Percentiles rank a stretch among this genome's conserved stretches.
phyloP scores from a whole-genome alignment of 2,329 filamentous ascomycete genomes.

The Calonectria fujianensis region DNA sequence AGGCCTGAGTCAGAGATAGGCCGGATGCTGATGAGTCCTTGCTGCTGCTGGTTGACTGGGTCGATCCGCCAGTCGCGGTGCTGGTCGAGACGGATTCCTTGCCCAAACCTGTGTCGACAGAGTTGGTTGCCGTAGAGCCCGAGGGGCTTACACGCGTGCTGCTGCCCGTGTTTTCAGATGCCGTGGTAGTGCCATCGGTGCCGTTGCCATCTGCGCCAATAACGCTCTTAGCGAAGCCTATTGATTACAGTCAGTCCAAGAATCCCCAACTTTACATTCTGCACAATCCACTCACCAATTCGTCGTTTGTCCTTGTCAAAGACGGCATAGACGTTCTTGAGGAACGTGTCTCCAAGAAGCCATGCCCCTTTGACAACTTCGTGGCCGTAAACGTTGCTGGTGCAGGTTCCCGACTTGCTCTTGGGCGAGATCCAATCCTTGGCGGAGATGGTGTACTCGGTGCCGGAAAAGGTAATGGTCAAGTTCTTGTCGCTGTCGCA shows the following conservation, averaged over 20 bases:
- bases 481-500: conserved; percentile 79
- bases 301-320: conserved; percentile 84
- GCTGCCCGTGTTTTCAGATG: conserved; percentile 38
- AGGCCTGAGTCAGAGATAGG: conserved; percentile 45
- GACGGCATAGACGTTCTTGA: conserved; percentile 92
- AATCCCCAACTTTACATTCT: neutral
- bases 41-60: conserved; percentile 47
- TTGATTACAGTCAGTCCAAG: conserved; percentile 37
- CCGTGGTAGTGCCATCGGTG: conserved; percentile 25
- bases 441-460: conserved; percentile 79
- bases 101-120: conserved; percentile 46
- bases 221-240: conserved; percentile 50
- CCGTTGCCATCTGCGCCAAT: conserved; percentile 40
- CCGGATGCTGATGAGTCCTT: conserved; percentile 51
- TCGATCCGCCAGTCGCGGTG: conserved; percentile 48
- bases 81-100: conserved; percentile 51
- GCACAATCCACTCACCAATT: conserved; percentile 71
- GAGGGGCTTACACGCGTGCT: conserved; percentile 45
- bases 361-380: conserved; percentile 80
- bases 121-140: conserved; percentile 43
- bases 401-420: conserved; percentile 69
- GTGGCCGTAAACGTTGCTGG: conserved; percentile 84
- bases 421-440: conserved; percentile 81
- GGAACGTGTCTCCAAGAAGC: conserved; percentile 89
- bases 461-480: conserved; percentile 80